A percentile compares a stretch with the other conserved stretches of the same genome.
Evolutionary conservation across 2,329 filamentous ascomycete species (phyloP).

Genomic region (Xenoacremonium recifei): DNA sequence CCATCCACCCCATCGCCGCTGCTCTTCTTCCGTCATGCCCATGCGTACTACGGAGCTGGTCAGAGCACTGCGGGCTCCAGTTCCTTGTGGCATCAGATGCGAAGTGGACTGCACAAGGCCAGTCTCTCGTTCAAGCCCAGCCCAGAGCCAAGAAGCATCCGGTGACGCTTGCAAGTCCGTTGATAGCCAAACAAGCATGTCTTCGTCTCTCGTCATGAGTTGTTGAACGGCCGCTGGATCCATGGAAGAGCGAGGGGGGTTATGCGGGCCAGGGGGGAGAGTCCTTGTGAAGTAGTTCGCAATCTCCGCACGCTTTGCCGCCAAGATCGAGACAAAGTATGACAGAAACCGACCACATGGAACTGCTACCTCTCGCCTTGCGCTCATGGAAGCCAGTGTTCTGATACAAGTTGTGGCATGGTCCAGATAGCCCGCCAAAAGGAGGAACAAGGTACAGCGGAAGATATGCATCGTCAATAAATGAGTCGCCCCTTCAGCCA

Average conservation of each 20-base stretch:
- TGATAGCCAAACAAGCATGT: slow-evolving; percentile 82
- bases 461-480: slow-evolving; percentile 83
- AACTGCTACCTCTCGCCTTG: slow-evolving; percentile 68
- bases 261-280: slow-evolving; percentile 31
- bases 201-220: slow-evolving; percentile 65
- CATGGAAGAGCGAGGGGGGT: slow-evolving; percentile 26
- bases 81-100: slow-evolving; percentile 19
- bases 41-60: slow-evolving; percentile 48
- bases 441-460: slow-evolving; percentile 78
- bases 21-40: slow-evolving; percentile 55
- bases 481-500: slow-evolving; percentile 65
- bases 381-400: slow-evolving; percentile 67
- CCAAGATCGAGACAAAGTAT: slow-evolving; percentile 74
- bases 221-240: slow-evolving; percentile 32
- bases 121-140: slow-evolving; percentile 53
- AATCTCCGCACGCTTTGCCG: slow-evolving; percentile 52
- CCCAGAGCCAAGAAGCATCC: slow-evolving; percentile 83
- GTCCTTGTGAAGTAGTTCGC: slow-evolving; percentile 35
- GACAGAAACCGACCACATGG: slow-evolving; percentile 78
- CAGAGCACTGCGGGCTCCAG: slow-evolving; percentile 34
- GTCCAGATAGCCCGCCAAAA: slow-evolving; percentile 71
- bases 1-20: slow-evolving; percentile 79
- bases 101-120: slow-evolving; percentile 17
- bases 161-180: slow-evolving; percentile 81
- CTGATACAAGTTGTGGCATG: slow-evolving; percentile 72